Evolutionary conservation across 2,329 filamentous ascomycete species (phyloP), one percentile per base, ranked within the genome.

Genomic region (Penicillium sp.): DNA sequence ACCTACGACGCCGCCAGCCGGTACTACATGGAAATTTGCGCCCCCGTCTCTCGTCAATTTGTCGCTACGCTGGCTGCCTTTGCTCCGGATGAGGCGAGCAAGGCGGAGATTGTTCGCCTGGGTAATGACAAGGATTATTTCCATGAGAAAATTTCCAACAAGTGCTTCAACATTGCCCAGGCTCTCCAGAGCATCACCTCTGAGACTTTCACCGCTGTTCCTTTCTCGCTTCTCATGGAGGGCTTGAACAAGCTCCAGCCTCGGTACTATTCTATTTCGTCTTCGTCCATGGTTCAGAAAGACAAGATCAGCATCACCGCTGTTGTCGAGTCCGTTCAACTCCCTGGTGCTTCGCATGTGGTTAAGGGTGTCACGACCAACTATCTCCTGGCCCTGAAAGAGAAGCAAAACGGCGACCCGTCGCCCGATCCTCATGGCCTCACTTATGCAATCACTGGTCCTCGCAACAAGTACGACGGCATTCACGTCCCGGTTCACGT

Each of bases 211-310:
- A 72, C 78, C 37, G 81, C 80, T 37, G 80, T 95, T 39, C 93
- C 92, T 11, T 96, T 98, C 70, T 95, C 92, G 6, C 81, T 89
- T 55, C 81, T 96, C 55, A 88, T 98, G 51, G 92, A 98, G 73
- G 85, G 87, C 50, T 68, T 98, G 45, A 85, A 82, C 68, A 96
- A 95, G 73, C 80, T 98, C 40, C 92, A 98, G 66, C 90, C 92
- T 26, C 86, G 92, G 33, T 98, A 96, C 75, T 98, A 98, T 73
- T 98, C 93, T 33, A 98, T 98, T 65, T 98, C 92, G 2, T 98
- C 93, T 1, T 96, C 92, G 1, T 95, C 92, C 5, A 66, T 88
- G 6, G 89, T 94, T 11, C 89, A 98, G 62, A 89, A 92, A 62
- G 82, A 94, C 68, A 90, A 88, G 71, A 88, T 98, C 51, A 86